Conservation (phyloP, 2,329 filamentous ascomycete species). For the Colletotrichum neosansevieriae region DNA sequence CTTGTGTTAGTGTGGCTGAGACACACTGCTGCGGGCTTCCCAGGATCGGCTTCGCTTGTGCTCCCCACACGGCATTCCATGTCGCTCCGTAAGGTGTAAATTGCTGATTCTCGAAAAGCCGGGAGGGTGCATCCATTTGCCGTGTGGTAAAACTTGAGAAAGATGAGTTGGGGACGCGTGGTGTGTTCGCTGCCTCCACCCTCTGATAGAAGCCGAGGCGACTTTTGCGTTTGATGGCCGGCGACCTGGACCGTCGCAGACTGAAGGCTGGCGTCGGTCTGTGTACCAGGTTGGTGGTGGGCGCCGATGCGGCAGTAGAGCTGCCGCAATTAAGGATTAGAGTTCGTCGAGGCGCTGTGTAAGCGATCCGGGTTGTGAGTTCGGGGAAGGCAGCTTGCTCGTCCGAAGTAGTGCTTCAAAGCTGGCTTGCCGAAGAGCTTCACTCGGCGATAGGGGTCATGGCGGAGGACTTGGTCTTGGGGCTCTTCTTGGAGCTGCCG, state of each 20-base stretch:
- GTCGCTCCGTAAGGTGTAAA: constrained; percentile 15
- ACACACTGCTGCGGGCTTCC: constrained; percentile 30
- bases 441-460: constrained; percentile 69
- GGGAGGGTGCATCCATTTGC: background rate
- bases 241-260: constrained; percentile 26
- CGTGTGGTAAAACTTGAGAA: background rate
- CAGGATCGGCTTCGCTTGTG: constrained; percentile 36
- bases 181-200: background rate
- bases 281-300: constrained; percentile 8
- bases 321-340: constrained; percentile 32
- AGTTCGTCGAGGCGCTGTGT: constrained; percentile 30
- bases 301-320: constrained; percentile 11
- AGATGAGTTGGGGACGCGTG: background rate
- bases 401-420: constrained; percentile 24
- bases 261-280: background rate
- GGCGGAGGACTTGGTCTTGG: constrained; percentile 60
- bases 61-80: constrained; percentile 29
- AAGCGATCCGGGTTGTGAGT: constrained; percentile 1
- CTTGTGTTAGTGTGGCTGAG: constrained; percentile 38
- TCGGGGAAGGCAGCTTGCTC: background rate
- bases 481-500: constrained; percentile 61
- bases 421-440: constrained; percentile 20
- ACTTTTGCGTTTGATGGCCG: constrained; percentile 22
- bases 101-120: background rate
- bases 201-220: constrained; percentile 7